phyloP scores from a whole-genome alignment of 129 eudicot species.

The Sambucus nigra region DNA sequence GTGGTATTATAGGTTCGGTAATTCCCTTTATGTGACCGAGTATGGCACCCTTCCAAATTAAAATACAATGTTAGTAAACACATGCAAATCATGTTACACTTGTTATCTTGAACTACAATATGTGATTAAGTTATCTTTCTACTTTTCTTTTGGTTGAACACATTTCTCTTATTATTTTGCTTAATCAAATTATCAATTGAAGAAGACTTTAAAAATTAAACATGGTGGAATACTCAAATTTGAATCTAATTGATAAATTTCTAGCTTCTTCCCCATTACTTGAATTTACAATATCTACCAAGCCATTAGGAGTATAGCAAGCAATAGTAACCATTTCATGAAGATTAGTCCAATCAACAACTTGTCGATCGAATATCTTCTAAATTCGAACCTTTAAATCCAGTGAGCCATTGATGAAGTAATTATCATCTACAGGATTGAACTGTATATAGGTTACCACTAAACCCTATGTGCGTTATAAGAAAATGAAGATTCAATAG shows the following conservation, averaged over 20 bases:
- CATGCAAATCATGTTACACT: too few species aligned
- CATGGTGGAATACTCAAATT: too few species aligned
- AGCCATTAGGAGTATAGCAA: slow-evolving; percentile 76
- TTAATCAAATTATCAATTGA: too few species aligned
- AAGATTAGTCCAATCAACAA: slow-evolving; percentile 83
- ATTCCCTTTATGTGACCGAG: slow-evolving; percentile 72
- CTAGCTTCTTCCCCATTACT: background rate
- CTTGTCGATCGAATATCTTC: slow-evolving; percentile 60
- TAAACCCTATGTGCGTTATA: slow-evolving; percentile 18
- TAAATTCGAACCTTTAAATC: slow-evolving; percentile 76
- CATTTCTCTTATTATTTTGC: background rate
- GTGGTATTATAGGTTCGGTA: slow-evolving; percentile 46
- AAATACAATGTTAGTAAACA: slow-evolving; percentile 5
- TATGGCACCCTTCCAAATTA: slow-evolving; percentile 52
- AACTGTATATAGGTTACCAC: slow-evolving; percentile 93
- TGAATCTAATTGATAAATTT: too few species aligned
- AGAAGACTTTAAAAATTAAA: too few species aligned
- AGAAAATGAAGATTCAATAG: slow-evolving; percentile 1
- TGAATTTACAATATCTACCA: slow-evolving; percentile 28
- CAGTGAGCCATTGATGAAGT: slow-evolving; percentile 84
- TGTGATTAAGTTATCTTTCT: background rate
- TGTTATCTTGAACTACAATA: too few species aligned
- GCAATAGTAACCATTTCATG: slow-evolving; percentile 92
- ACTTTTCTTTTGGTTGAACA: too few species aligned
- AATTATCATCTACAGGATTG: slow-evolving; percentile 71